phyloP scores from a whole-genome alignment of 2,329 filamentous ascomycete genomes.

The Colletotrichum tanaceti region DNA sequence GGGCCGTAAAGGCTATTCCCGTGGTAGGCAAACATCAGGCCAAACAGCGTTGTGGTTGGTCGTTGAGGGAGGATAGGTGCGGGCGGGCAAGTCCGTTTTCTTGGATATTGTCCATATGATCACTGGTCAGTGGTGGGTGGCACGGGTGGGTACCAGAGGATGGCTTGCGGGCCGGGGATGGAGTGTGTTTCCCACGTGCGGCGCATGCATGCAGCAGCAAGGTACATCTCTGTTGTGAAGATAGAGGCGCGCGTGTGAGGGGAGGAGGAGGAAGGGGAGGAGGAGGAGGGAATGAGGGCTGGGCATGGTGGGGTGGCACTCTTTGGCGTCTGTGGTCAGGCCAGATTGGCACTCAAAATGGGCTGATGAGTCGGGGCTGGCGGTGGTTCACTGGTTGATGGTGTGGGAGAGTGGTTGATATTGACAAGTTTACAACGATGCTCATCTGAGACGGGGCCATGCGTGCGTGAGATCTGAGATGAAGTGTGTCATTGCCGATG shows the following conservation, averaged over 20 bases:
- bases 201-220: constrained; percentile 28
- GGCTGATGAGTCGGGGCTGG: constrained; percentile 19
- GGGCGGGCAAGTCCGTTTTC: constrained; percentile 17
- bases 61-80: too few relatives aligned
- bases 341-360: constrained; percentile 31
- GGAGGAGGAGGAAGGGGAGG: not conserved
- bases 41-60: constrained; percentile 6
- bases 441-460: constrained; percentile 28
- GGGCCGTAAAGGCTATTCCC: not conserved
- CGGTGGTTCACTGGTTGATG: constrained; percentile 19
- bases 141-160: constrained; percentile 8
- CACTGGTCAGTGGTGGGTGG: too few relatives aligned
- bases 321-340: constrained; percentile 19
- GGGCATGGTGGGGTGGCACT: constrained; percentile 30
- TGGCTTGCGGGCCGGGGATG: constrained; percentile 22
- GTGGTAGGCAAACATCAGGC: constrained; percentile 12
- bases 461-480: constrained; percentile 9
- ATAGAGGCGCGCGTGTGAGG: not conserved
- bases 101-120: constrained; percentile 20
- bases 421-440: too few relatives aligned
- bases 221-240: constrained; percentile 5
- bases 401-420: constrained; percentile 9
- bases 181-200: constrained; percentile 35
- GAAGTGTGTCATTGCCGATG: constrained; percentile 11
- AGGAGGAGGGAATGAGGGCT: too few relatives aligned